Evolutionary conservation across 495 filamentous ascomycete genomes (phyloP).

Genomic region (Penicillium angulare): DNA sequence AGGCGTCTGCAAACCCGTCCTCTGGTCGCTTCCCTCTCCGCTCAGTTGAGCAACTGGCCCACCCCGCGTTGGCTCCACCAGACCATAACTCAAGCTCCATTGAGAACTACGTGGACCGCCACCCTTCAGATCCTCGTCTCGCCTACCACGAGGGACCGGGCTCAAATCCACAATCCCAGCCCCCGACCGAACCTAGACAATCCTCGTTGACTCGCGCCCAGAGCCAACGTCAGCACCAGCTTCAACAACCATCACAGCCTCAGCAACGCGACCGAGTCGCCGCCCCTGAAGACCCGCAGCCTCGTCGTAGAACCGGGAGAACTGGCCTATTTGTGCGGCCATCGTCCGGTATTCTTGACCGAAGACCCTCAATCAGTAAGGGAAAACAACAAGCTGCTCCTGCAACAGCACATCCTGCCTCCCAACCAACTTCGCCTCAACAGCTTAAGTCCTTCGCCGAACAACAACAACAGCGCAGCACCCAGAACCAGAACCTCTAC

Average conservation of each 20-base stretch:
- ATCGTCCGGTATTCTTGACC: constrained; percentile 22
- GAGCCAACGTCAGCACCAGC: constrained; percentile 27
- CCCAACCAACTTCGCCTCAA: constrained; percentile 26
- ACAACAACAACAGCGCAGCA: constrained; percentile 21
- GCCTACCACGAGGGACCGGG: background rate
- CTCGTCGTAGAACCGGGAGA: constrained; percentile 18
- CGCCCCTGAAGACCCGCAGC: constrained; percentile 17
- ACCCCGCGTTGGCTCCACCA: constrained; percentile 22
- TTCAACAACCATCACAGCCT: constrained; percentile 4
- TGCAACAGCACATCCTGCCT: constrained; percentile 21
- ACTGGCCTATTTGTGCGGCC: constrained; percentile 18
- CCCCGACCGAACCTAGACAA: constrained; percentile 19
- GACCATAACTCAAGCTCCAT: constrained; percentile 22
- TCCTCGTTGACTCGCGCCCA: constrained; percentile 26
- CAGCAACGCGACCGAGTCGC: constrained; percentile 27
- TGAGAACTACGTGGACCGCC: constrained; percentile 15
- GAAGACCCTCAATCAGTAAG: constrained; percentile 21
- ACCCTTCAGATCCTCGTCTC: constrained; percentile 9
- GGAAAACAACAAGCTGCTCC: no score
- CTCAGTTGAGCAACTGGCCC: constrained; percentile 34
- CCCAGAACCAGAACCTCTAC: constrained; percentile 7
- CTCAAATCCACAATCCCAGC: constrained; percentile 8
- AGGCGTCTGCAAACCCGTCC: constrained; percentile 21
- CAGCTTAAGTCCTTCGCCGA: constrained; percentile 6
- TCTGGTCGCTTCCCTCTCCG: constrained; percentile 22